Conservation (phyloP, 2,329 filamentous ascomycete genomes). For the Pestalotiopsis sp. region DNA sequence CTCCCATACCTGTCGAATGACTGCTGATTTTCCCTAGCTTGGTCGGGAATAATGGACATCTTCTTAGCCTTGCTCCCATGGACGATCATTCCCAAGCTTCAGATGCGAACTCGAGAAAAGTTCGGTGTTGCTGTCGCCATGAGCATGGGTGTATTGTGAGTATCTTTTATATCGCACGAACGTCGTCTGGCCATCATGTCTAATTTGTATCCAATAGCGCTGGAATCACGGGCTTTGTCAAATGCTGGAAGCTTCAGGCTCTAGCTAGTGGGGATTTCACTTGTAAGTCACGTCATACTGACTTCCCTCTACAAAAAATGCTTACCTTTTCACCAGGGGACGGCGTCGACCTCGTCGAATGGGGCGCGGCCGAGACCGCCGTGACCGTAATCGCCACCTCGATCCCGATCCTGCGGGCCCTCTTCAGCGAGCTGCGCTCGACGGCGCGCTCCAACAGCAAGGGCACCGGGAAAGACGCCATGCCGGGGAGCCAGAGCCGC, state of each 20-base stretch:
- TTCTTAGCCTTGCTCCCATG: slow-evolving; percentile 30
- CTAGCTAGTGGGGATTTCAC: slow-evolving; percentile 20
- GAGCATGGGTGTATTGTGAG: slow-evolving; percentile 30
- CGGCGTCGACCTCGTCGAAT: slow-evolving; percentile 26
- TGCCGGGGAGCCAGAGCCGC: neutral
- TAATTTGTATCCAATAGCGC: slow-evolving; percentile 14
- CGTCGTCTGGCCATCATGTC: neutral
- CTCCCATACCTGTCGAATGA: neutral
- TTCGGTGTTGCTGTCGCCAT: slow-evolving; percentile 31
- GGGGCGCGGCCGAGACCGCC: slow-evolving; percentile 28
- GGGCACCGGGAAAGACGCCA: neutral
- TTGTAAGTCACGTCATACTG: neutral
- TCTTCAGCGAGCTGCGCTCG: slow-evolving; percentile 22
- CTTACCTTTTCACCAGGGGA: slow-evolving; percentile 8
- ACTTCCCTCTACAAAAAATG: neutral
- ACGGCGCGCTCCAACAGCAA: neutral
- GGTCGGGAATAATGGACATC: slow-evolving; percentile 22
- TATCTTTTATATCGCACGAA: neutral
- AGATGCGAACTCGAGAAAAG: slow-evolving; percentile 30
- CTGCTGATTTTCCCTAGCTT: slow-evolving; percentile 15
- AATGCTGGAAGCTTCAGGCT: slow-evolving; percentile 20
- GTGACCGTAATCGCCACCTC: slow-evolving; percentile 31
- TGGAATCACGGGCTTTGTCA: slow-evolving; percentile 25
- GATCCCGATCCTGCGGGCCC: slow-evolving; percentile 33
- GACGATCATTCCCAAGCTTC: slow-evolving; percentile 29